Evolutionary conservation across 352 stramenopile genomes (phyloP).

Genomic region (Phytophthora sojae): DNA sequence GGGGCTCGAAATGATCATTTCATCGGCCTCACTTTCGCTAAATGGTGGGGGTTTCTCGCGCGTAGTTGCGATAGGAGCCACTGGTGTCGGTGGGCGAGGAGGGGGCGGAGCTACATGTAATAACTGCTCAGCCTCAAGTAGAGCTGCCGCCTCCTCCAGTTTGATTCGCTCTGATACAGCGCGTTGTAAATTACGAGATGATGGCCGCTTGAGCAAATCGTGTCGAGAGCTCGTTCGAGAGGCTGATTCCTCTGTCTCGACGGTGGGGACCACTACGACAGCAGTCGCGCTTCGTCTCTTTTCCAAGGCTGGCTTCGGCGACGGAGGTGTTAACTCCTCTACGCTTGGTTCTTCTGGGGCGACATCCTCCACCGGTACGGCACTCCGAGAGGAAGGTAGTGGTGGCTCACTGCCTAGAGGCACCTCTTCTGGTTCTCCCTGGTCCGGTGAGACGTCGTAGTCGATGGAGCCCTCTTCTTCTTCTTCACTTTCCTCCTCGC

Average conservation of each 20-base stretch:
- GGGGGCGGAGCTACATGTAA: neutral
- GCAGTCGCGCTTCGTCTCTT: constrained; percentile 32
- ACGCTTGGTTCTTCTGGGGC: neutral
- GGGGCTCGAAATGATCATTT: neutral
- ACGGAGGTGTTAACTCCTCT: constrained; percentile 1
- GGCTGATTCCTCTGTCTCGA: constrained; percentile 11
- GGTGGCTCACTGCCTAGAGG: neutral
- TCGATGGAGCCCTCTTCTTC: neutral
- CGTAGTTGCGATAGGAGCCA: neutral
- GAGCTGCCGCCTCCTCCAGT: constrained; percentile 23
- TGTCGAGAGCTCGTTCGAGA: constrained; percentile 5
- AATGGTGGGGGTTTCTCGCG: constrained; percentile 11
- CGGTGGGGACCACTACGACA: constrained; percentile 31
- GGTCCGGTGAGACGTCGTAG: neutral
- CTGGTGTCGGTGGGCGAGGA: constrained; percentile 11
- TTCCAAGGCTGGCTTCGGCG: constrained; percentile 12
- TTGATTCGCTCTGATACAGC: constrained; percentile 16
- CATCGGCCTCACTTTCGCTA: constrained; percentile 5
- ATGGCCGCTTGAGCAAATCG: constrained; percentile 14
- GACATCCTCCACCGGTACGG: constrained; percentile 5
- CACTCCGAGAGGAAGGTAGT: constrained; percentile 8
- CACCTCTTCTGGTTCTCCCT: constrained; percentile 3
- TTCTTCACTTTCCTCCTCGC: constrained; percentile 8
- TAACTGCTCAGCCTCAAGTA: constrained; percentile 10
- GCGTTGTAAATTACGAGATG: constrained; percentile 16